Evolutionary conservation across 768 basidiomycete species (phyloP), one percentile per base, ranked within the genome.

Genomic region (Amanita inopinata): DNA sequence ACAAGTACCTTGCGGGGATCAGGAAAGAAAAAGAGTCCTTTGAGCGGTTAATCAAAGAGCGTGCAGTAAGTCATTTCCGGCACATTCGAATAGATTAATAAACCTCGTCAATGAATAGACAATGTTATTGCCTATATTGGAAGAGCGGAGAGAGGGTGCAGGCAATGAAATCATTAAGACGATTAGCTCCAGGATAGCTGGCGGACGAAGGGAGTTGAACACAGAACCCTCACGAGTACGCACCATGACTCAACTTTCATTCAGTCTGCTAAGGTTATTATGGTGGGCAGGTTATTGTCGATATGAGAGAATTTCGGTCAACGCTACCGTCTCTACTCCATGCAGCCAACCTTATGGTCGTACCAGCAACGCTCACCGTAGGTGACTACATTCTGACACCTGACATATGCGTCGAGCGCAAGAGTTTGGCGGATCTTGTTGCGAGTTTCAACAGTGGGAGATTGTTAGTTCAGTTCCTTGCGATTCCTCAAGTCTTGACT

Each of bases 341-440:
- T 53, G 90, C 87, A 0, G 73, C 87, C 0, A 72, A 73, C 33
- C 62, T 94, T 31, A 64, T 82, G 24, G 78, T 97, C 31, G 69
- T 92, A n/a, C 94, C 96, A 0, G 83, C 84, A 0, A 98, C 93
- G 0, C 66, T 99, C 47, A 90, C 86, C 0, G 85, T 98, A 2
- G 96, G 96, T 2, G 96, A 99, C 60, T 99, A 99, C 55, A 84
- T 99, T 41, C 63, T 98, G 34, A 84, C 88, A 1, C 96, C 94
- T 0, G 89, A 94, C 47, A 93, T 98, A 49, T 93, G 89, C 49
- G 84, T 99, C 2, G 96, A 99, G 62, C 70, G 94, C 44, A 99
- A 99, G 66, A 93, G 93, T 51, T 68, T 98, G 38, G 71, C 92
- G 0, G 96, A 99, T 66, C 55, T 99, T 39, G 74, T 92, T n/a